These are phyloP conservation scores for Mallotus nudiflorus DNA, from an alignment of 345 rosid genomes.

Conservation along the genomic window DNA sequence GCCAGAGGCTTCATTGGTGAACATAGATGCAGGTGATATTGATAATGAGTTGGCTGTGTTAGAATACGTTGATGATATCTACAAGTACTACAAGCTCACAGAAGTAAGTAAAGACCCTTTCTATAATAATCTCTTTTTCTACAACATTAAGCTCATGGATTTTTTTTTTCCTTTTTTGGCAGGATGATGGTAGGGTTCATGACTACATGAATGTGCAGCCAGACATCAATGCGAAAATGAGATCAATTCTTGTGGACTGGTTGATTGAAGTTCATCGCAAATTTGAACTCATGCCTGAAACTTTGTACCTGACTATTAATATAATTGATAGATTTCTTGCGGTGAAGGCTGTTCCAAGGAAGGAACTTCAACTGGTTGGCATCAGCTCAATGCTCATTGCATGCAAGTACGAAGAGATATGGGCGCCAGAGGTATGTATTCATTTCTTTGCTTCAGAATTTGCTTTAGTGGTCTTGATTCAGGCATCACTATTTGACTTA, in stretches of 20 bases:
- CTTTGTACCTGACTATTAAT: slow-evolving; percentile 75
- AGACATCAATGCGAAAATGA: slow-evolving; percentile 78
- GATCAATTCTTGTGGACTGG: slow-evolving; percentile 87
- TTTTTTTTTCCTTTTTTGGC: too few relatives aligned
- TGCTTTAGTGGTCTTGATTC: too few relatives aligned
- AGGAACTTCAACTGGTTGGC: slow-evolving; percentile 80
- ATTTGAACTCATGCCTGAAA: slow-evolving; percentile 81
- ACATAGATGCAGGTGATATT: slow-evolving; percentile 70
- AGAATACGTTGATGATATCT: slow-evolving; percentile 93
- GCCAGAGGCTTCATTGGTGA: slow-evolving; percentile 31
- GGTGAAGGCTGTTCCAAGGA: slow-evolving; percentile 53
- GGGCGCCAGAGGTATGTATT: slow-evolving; percentile 77
- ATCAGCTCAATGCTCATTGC: slow-evolving; percentile 85
- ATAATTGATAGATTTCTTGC: slow-evolving; percentile 80
- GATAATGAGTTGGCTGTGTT: slow-evolving; percentile 66
- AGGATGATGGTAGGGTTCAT: slow-evolving; percentile 55
- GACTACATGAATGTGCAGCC: slow-evolving; percentile 73
- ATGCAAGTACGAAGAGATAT: slow-evolving; percentile 93
- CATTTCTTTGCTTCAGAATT: background rate
- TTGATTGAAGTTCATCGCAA: slow-evolving; percentile 79
- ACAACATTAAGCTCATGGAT: background rate
- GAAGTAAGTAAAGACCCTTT: slow-evolving; percentile 39
- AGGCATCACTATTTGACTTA: too few relatives aligned
- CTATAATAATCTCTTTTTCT: background rate
- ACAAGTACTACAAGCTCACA: slow-evolving; percentile 64